Percentiles rank a stretch among this genome's conserved stretches.
Evolutionary conservation across 805 yeast genomes (phyloP).

Genomic region (Starmerella scarabaei): DNA sequence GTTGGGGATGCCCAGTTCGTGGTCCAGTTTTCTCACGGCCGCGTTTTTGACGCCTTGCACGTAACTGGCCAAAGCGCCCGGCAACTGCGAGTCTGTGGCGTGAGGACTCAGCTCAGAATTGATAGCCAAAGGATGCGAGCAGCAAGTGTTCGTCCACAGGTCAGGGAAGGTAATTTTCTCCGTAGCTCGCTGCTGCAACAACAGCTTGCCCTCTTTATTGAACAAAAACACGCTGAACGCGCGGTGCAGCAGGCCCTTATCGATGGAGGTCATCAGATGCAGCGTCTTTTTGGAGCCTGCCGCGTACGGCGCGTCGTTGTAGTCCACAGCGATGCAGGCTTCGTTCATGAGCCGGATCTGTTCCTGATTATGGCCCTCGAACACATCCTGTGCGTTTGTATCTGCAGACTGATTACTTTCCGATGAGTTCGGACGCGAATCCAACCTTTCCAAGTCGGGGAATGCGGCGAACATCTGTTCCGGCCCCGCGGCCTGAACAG

Average conservation of each 20-base stretch:
- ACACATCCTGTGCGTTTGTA: conserved; percentile 31
- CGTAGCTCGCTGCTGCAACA: conserved; percentile 88
- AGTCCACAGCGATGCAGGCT: conserved; percentile 84
- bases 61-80: conserved; percentile 38
- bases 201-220: conserved; percentile 57
- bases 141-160: conserved; percentile 98
- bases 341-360: conserved; percentile 94
- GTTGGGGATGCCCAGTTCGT: conserved; percentile 74
- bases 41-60: conserved; percentile 73
- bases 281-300: conserved; percentile 89
- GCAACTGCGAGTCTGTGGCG: not conserved
- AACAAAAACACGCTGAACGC: conserved; percentile 94
- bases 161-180: conserved; percentile 94
- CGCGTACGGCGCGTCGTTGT: conserved; percentile 76
- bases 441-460: conserved; percentile 23
- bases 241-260: conserved; percentile 77
- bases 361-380: conserved; percentile 82
- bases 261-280: conserved; percentile 68
- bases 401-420: conserved; percentile 11
- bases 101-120: conserved; percentile 60
- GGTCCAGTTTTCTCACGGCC: conserved; percentile 82
- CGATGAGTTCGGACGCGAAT: conserved; percentile 19
- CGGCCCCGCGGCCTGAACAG: conserved; percentile 18
- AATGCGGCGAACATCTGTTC: conserved; percentile 20
- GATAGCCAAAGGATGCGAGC: conserved; percentile 91